phyloP scores from a whole-genome alignment of 768 basidiomycete genomes.

The Auricularia auricula-judae region DNA sequence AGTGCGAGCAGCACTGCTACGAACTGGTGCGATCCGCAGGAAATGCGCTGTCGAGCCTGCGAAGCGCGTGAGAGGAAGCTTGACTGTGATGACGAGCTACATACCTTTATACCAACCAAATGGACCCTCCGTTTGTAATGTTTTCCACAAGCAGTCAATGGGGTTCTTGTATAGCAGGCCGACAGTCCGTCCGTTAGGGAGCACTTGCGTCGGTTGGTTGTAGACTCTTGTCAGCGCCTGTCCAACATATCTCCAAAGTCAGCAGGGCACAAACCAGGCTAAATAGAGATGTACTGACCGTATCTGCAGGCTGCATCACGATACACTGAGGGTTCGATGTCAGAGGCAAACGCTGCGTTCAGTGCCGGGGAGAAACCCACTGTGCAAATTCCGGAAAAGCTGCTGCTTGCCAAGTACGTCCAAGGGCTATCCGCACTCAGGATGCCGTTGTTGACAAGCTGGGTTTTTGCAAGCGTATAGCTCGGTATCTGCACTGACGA shows the following conservation, averaged over 20 bases:
- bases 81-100: neutral
- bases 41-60: slow-evolving; percentile 92
- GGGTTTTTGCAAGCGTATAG: slow-evolving; percentile 86
- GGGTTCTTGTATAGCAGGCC: slow-evolving; percentile 84
- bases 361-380: slow-evolving; percentile 34
- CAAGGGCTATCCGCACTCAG: slow-evolving; percentile 66
- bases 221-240: slow-evolving; percentile 90
- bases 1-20: slow-evolving; percentile 28
- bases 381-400: slow-evolving; percentile 85
- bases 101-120: slow-evolving; percentile 93
- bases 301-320: slow-evolving; percentile 93
- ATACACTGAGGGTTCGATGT: slow-evolving; percentile 40
- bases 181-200: slow-evolving; percentile 58
- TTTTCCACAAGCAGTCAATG: slow-evolving; percentile 96
- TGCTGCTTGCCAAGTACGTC: slow-evolving; percentile 82
- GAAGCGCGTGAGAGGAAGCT: neutral
- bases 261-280: too few relatives aligned
- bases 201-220: slow-evolving; percentile 75
- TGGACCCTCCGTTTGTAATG: slow-evolving; percentile 78
- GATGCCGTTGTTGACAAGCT: slow-evolving; percentile 56
- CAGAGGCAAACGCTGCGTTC: neutral
- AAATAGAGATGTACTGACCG: slow-evolving; percentile 32
- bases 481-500: slow-evolving; percentile 90
- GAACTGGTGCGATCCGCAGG: slow-evolving; percentile 84
- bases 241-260: too few relatives aligned